Evolutionary conservation across 257 asterid genomes (phyloP), one percentile per base, ranked within the genome.

Genomic region (Solanum sejunctum): DNA sequence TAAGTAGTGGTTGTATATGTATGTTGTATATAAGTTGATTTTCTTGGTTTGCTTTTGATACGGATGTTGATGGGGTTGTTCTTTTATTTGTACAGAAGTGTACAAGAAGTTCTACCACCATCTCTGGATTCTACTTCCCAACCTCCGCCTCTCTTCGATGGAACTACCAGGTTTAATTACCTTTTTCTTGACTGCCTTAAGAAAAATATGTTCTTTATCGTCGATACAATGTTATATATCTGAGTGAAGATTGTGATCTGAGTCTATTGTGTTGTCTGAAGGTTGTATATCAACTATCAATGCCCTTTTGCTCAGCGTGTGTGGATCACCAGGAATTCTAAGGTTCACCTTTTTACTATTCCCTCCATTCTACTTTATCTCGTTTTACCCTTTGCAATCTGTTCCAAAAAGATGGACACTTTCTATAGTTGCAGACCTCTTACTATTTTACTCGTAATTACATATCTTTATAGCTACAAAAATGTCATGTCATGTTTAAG

Each of bases 281-380:
- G 99, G 94, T 82, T 95, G 92, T 95, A 95, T 73, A 82, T 87
- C 86, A 85, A 82, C 85, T 89, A 89, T 83, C 84, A 84, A 43
- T 95, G 97, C 84, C 99, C 97, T 1, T 92, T 12, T 89, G 91
- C 93, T 80, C 98, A 94, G 88, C 97, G 98, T 43, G 88, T 84
- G 4, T 94, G 99, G 99, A 91, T 94, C 49, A 84, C 84, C 75
- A 88, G 97, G 89, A 95, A 95, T 86, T 89, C 86, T 71, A 95
- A 92, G 98, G 98, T 92, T 84, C 80, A 81, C 17, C 32, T 71
- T 43, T 71, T 20, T 20, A 71, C 80, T 69, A 6, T 23, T 17
- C 26, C 23, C 6, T 26, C n/a, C 47, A 1, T 67, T 32, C 75
- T 39, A 67, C 3, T 8, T 32, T 7, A 67, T 32, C 75, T 32